Percentiles rank a stretch among this genome's conserved stretches.
These are phyloP conservation scores for Silene vulgaris DNA, from an alignment of 179 eudicot genomes.

Conservation along the genomic window DNA sequence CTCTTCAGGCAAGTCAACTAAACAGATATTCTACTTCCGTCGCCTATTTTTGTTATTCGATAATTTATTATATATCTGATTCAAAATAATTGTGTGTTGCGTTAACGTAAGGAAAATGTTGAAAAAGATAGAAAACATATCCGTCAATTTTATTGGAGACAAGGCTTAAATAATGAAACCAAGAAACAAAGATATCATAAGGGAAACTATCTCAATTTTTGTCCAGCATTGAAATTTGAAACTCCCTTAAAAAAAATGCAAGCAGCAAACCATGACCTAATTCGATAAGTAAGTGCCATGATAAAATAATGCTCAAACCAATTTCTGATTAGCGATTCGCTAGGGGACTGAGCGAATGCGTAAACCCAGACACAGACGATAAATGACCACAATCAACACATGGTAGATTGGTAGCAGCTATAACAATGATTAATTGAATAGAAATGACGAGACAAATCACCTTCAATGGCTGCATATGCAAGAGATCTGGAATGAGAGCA, in stretches of 20 bases:
- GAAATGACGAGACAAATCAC: background rate
- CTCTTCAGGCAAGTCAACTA: constrained; percentile 54
- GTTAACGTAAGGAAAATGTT: background rate
- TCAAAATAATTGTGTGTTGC: background rate
- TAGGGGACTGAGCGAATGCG: background rate
- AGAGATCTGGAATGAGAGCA: background rate
- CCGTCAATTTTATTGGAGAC: background rate
- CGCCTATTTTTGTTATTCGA: background rate
- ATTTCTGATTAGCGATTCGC: background rate
- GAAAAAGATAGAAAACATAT: background rate
- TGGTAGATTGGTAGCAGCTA: background rate
- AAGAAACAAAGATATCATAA: background rate
- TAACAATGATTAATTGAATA: background rate
- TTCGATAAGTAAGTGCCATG: background rate
- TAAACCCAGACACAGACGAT: background rate
- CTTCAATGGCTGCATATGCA: background rate
- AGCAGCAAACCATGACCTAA: background rate
- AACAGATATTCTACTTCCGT: background rate
- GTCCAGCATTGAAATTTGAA: background rate
- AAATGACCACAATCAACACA: background rate
- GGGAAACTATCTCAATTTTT: background rate
- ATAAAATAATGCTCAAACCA: background rate
- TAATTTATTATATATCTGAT: too few species aligned
- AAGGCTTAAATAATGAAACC: background rate
- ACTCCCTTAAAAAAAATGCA: background rate